Percentiles rank a stretch among this genome's conserved stretches.
These are phyloP conservation scores for Brettanomyces bruxellensis DNA, from an alignment of 805 yeast genomes.

Conservation along the genomic window DNA sequence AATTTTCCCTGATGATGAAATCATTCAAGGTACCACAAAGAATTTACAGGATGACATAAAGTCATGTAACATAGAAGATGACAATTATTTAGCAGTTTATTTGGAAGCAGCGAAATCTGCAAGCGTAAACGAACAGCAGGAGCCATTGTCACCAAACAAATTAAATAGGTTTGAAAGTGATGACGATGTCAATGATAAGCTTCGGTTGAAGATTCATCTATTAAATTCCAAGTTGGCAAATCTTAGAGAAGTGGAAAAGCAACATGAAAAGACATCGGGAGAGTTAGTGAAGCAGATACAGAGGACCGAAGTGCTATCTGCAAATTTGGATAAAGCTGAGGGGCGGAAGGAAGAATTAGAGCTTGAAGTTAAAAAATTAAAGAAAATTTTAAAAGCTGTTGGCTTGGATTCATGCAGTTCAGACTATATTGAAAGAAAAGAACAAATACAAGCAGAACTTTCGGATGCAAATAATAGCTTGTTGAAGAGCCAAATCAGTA, in stretches of 20 bases:
- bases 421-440: not conserved
- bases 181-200: too few relatives aligned
- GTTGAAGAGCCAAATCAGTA: conserved; percentile 5
- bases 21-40: too few relatives aligned
- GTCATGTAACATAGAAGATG: too few relatives aligned
- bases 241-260: conserved; percentile 22
- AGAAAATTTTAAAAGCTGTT: conserved; percentile 15
- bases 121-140: too few relatives aligned
- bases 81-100: too few relatives aligned
- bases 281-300: conserved; percentile 17
- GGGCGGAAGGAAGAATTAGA: conserved; percentile 15
- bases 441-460: conserved; percentile 2
- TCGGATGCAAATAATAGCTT: conserved; percentile 4
- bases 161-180: too few relatives aligned
- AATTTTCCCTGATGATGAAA: too few relatives aligned
- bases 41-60: too few relatives aligned
- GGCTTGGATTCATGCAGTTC: not conserved
- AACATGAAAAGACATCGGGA: conserved; percentile 13
- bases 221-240: conserved; percentile 34
- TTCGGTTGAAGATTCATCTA: conserved; percentile 22
- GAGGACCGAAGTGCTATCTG: conserved; percentile 14
- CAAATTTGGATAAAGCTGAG: conserved; percentile 9
- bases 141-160: too few relatives aligned
- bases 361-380: conserved; percentile 21
- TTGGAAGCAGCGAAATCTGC: too few relatives aligned